Conservation (phyloP, 345 rosid species). For the Erodium maritimum region DNA sequence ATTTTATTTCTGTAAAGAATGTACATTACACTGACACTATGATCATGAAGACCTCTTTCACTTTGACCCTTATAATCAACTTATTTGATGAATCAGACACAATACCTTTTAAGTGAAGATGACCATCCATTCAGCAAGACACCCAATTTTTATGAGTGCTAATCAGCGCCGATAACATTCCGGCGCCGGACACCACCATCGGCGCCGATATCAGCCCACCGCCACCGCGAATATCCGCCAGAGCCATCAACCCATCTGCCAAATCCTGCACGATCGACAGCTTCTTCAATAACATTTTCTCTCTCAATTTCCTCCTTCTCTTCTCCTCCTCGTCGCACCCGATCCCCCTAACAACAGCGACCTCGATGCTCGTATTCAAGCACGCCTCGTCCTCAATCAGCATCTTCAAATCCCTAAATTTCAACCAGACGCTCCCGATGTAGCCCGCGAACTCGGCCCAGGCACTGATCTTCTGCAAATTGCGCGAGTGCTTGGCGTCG, state of each 20-base stretch:
- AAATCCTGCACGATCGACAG: slow-evolving; percentile 72
- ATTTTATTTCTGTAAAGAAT: not conserved
- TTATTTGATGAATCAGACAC: not conserved
- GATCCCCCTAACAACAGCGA: slow-evolving; percentile 39
- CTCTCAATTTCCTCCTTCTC: slow-evolving; percentile 42
- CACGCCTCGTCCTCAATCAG: slow-evolving; percentile 40
- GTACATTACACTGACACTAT: not conserved
- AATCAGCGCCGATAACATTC: slow-evolving; percentile 71
- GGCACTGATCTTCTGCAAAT: slow-evolving; percentile 54
- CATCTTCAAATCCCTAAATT: slow-evolving; percentile 59
- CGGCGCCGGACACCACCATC: slow-evolving; percentile 46
- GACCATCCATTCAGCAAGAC: slow-evolving; percentile 38
- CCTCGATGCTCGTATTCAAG: slow-evolving; percentile 36
- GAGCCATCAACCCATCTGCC: slow-evolving; percentile 74
- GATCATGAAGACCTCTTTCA: not conserved
- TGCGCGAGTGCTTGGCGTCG: slow-evolving; percentile 36
- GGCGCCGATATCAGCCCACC: slow-evolving; percentile 52
- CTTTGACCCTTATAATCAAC: not conserved
- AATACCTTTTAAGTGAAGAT: slow-evolving; percentile 7
- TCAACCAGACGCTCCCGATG: slow-evolving; percentile 53
- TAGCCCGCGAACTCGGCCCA: slow-evolving; percentile 78
- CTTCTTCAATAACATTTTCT: slow-evolving; percentile 61
- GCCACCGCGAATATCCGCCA: slow-evolving; percentile 65
- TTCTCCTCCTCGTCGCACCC: slow-evolving; percentile 30
- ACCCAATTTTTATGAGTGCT: slow-evolving; percentile 90